phyloP scores from a whole-genome alignment of 83 land plant genomes.

The Larix sibirica region DNA sequence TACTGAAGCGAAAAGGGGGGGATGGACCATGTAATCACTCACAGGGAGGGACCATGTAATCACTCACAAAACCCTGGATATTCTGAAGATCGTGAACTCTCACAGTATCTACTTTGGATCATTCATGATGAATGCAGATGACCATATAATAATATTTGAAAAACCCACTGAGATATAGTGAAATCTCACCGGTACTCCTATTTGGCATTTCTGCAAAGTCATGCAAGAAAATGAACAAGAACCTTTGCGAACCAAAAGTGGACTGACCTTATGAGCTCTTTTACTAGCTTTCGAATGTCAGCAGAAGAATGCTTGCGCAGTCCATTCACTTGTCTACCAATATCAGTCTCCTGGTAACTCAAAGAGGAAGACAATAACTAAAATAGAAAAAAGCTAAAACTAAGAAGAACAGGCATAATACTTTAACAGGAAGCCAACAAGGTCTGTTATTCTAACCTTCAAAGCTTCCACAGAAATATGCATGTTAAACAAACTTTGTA shows the following conservation, averaged over 20 bases:
- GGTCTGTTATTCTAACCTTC: conserved; percentile 28
- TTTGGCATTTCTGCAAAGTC: conserved; percentile 8
- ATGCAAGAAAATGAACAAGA: neutral
- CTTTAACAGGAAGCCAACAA: neutral
- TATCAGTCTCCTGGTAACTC: conserved; percentile 57
- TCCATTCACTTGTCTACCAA: conserved; percentile 60
- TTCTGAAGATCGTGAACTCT: neutral
- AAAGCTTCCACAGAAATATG: conserved; percentile 54
- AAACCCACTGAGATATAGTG: neutral
- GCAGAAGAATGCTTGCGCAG: conserved; percentile 58
- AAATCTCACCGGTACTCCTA: neutral
- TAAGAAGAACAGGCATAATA: neutral
- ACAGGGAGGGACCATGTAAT: too few species aligned
- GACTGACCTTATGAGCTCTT: conserved; percentile 58
- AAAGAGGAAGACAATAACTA: neutral
- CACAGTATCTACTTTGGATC: neutral
- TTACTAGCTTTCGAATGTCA: conserved; percentile 57
- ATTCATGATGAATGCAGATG: neutral
- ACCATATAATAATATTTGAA: neutral
- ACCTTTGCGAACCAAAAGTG: neutral
- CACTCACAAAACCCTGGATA: too few species aligned
- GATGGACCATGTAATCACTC: too few species aligned
- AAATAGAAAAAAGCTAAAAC: conserved; percentile 1
- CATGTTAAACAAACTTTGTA: conserved; percentile 53
- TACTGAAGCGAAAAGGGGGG: too few species aligned